Conservation (phyloP, 441 rosid species). For the Brassica hybrid region DNA sequence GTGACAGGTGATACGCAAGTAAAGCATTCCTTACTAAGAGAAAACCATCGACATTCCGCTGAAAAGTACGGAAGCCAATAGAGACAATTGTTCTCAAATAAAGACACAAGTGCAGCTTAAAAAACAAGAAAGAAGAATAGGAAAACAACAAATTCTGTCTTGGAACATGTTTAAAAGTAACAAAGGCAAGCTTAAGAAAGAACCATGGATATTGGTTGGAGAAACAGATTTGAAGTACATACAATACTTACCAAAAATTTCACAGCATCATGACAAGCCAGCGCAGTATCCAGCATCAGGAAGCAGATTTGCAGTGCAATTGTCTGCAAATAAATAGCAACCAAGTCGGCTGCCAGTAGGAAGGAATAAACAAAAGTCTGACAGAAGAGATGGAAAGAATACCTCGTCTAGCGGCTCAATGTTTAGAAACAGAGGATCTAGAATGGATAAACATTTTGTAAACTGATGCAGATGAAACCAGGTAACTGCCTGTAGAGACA, state of each 20-base stretch:
- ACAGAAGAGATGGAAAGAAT: constrained; percentile 27
- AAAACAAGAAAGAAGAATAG: constrained; percentile 4
- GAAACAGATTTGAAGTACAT: background rate
- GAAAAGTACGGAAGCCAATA: background rate
- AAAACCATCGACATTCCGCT: constrained; percentile 6
- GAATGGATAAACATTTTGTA: constrained; percentile 74
- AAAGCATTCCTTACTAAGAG: background rate
- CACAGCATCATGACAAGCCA: constrained; percentile 83
- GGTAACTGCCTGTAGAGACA: constrained; percentile 71
- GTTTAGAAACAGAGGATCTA: constrained; percentile 81
- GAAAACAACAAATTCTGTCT: background rate
- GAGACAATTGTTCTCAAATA: background rate
- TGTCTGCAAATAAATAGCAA: constrained; percentile 62
- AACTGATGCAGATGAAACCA: constrained; percentile 97
- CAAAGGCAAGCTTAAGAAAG: constrained; percentile 4
- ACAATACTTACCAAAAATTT: constrained; percentile 75
- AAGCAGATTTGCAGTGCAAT: constrained; percentile 87
- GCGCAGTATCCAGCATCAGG: constrained; percentile 79
- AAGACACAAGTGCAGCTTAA: background rate
- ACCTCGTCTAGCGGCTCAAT: constrained; percentile 96
- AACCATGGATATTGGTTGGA: background rate
- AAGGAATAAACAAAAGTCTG: constrained; percentile 32
- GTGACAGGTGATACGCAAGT: background rate
- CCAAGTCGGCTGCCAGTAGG: constrained; percentile 15
- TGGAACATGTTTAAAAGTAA: constrained; percentile 1